Percentiles rank a stretch among this genome's conserved stretches.
These are phyloP conservation scores for Fusarium mangiferae DNA, from an alignment of 2,329 filamentous ascomycete genomes.

Conservation along the genomic window DNA sequence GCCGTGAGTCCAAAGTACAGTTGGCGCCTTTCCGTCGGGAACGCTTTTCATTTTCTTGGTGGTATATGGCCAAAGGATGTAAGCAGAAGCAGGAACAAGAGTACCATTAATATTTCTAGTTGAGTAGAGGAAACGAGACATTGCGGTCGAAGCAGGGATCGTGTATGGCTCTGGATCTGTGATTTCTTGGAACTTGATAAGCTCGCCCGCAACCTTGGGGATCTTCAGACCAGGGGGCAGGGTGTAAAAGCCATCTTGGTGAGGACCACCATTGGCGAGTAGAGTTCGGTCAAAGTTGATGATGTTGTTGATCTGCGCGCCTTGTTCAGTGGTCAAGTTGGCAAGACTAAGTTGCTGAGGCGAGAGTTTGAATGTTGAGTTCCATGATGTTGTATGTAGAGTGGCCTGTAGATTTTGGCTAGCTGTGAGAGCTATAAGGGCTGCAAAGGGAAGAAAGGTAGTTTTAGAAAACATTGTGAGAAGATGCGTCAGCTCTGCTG, in stretches of 20 bases:
- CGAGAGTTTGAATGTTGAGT: background rate
- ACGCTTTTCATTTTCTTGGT: background rate
- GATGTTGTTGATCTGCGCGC: background rate
- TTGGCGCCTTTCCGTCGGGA: background rate
- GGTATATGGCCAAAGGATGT: background rate
- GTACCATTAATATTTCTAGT: background rate
- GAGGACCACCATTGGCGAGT: background rate
- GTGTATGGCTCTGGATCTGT: background rate
- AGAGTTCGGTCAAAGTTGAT: background rate
- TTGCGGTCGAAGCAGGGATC: background rate
- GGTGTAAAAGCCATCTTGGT: background rate
- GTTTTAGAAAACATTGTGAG: background rate
- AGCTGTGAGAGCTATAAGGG: background rate
- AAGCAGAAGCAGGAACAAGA: background rate
- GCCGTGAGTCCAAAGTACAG: background rate
- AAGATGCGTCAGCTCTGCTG: accelerated
- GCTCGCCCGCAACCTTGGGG: background rate
- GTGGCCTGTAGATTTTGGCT: background rate
- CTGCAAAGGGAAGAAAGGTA: background rate
- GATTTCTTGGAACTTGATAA: background rate
- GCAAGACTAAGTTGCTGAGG: background rate
- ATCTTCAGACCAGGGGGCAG: background rate
- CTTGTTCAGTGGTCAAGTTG: background rate
- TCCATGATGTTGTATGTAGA: background rate
- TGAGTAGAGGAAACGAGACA: background rate